Base-by-base conservation (phyloP, 1,284 basidiomycete species). In the Irpex rosettiformis region DNA sequence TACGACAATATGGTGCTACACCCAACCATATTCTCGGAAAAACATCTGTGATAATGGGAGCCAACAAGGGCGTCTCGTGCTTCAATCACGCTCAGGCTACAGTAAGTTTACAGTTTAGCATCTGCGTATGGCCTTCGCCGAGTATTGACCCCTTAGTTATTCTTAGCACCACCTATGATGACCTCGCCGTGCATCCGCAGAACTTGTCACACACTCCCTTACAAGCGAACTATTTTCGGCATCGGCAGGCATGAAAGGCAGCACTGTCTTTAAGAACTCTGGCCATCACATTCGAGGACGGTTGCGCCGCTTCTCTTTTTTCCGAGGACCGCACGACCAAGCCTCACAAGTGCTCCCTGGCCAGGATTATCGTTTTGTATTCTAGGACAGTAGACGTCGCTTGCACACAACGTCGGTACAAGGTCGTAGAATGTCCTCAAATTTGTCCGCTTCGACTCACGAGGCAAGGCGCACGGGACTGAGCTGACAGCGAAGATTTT, bases 11-110 rank as follows among this genome's bases (percentile, higher is more conserved):
- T n/a, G n/a, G n/a, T n/a, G n/a, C n/a, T n/a, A n/a, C n/a, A n/a
- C n/a, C n/a, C n/a, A n/a, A n/a, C 18, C 16, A 45, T 22, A 45
- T 45, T 51, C 48, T 51, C 48, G 48, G 48, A 51, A 24, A 51
- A 51, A 51, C 24, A 11, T 51, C 48, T 51, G 22, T 16, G 48
- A 13, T 11, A 28, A 22, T 28, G 22, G 24, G 18, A 24, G 16
- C 5, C 48, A 22, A 5, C 48, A 2, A 10, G 48, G 22, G 48
- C 24, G 13, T 45, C 13, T 45, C n/a, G 13, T 27, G 10, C 13
- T 27, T 7, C 25, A 8, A 27, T 28, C 48, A 51, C 48, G 24
- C 16, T 27, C 48, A 51, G 25, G 8, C 27, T 3, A 25, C 6
- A n/a, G 48, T 51, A 28, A 11, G 48, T 51, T 28, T 16, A 27